A percentile compares a stretch with the other conserved stretches of the same genome.
phyloP scores from a whole-genome alignment of 495 filamentous ascomycete genomes.

The Aspergillus incahuasiensis region DNA sequence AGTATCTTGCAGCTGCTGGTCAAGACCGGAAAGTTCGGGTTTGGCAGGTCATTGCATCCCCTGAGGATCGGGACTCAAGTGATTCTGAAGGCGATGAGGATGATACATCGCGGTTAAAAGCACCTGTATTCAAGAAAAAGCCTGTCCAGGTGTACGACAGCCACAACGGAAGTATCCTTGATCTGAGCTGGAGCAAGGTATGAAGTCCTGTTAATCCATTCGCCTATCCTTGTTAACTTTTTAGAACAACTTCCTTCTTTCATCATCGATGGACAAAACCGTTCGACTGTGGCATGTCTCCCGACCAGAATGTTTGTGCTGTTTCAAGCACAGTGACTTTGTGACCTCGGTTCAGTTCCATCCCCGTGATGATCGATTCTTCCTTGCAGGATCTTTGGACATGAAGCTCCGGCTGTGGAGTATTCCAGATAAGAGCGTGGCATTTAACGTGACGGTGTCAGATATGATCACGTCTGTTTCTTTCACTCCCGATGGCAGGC shows the following conservation, averaged over 20 bases:
- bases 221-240: constrained; percentile 1
- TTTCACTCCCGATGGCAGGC: constrained; percentile 89
- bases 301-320: constrained; percentile 81
- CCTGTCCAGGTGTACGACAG: constrained; percentile 76
- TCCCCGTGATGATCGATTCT: constrained; percentile 92
- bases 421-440: constrained; percentile 93
- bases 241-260: constrained; percentile 91
- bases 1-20: constrained; percentile 83
- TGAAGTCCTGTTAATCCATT: not conserved
- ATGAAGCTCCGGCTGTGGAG: constrained; percentile 92
- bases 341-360: constrained; percentile 95
- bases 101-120: constrained; percentile 56
- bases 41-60: constrained; percentile 82
- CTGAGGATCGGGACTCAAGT: constrained; percentile 68
- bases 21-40: constrained; percentile 82
- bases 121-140: constrained; percentile 82
- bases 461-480: constrained; percentile 92
- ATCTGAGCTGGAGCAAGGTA: constrained; percentile 95
- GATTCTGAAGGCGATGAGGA: constrained; percentile 68
- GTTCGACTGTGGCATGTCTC: constrained; percentile 92
- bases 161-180: constrained; percentile 82
- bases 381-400: constrained; percentile 89
- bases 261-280: constrained; percentile 97
- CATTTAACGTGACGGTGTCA: constrained; percentile 74
- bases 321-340: constrained; percentile 95